Percentiles rank a stretch among this genome's conserved stretches.
Conservation (phyloP, 768 basidiomycete genomes). For the Hydnomerulius pinastri region DNA sequence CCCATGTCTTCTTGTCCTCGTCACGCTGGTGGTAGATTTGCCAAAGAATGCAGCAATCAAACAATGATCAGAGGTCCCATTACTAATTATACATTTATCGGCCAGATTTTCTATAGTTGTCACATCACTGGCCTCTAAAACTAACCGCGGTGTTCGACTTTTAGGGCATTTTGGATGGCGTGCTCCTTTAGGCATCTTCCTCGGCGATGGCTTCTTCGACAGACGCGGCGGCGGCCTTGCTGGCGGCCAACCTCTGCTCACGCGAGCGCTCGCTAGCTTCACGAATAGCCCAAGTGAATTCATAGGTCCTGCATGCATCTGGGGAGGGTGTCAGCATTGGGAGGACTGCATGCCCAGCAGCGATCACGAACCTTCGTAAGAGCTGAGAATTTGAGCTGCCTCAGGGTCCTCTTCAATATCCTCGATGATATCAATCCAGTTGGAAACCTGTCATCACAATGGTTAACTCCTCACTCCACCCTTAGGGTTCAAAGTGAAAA, state of each 20-base stretch:
- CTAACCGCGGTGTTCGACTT: neutral
- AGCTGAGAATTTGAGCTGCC: conserved; percentile 74
- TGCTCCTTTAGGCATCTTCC: conserved; percentile 19
- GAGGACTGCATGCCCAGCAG: neutral
- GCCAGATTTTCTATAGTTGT: conserved; percentile 2
- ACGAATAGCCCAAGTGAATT: conserved; percentile 93
- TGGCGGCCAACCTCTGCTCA: conserved; percentile 42
- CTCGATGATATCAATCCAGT: conserved; percentile 87
- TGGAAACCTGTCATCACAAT: conserved; percentile 52
- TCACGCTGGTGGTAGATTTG: too few species aligned
- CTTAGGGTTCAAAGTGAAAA: neutral
- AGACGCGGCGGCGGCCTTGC: conserved; percentile 28
- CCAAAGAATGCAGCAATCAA: too few species aligned
- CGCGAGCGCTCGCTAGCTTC: conserved; percentile 72
- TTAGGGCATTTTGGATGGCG: neutral
- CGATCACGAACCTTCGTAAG: conserved; percentile 70
- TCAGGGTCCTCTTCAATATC: conserved; percentile 88
- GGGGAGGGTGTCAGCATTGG: conserved; percentile 5
- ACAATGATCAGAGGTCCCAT: too few species aligned
- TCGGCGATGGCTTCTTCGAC: conserved; percentile 29
- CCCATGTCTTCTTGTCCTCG: too few species aligned
- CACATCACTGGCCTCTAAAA: neutral
- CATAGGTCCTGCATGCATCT: conserved; percentile 89
- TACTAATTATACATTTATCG: neutral
- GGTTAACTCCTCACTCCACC: neutral